A percentile compares a stretch with the other conserved stretches of the same genome.
Conservation (phyloP, 2,329 filamentous ascomycete species). For the Pestalotiopsis sp. region DNA sequence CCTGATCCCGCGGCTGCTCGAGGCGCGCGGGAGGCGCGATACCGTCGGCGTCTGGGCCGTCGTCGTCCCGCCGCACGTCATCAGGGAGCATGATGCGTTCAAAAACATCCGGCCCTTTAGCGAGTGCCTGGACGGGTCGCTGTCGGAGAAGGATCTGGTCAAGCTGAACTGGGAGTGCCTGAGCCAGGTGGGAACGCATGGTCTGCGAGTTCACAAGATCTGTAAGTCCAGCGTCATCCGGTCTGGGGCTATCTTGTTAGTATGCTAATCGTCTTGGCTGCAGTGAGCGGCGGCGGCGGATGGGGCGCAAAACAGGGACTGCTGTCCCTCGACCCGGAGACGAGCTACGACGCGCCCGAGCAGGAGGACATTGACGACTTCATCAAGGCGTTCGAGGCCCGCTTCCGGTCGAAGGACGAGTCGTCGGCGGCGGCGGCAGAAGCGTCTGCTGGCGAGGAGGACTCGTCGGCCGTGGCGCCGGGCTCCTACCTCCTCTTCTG, state of each 20-base stretch:
- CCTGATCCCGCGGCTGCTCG: constrained; percentile 61
- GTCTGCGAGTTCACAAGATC: constrained; percentile 49
- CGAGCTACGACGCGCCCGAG: constrained; percentile 48
- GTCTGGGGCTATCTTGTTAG: background rate
- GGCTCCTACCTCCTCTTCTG: constrained; percentile 72
- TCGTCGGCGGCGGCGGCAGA: background rate
- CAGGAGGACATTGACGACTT: constrained; percentile 57
- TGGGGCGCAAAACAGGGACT: constrained; percentile 83
- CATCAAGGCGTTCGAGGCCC: constrained; percentile 48
- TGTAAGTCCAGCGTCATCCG: constrained; percentile 34
- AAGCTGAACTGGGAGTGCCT: constrained; percentile 33
- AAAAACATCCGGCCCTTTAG: constrained; percentile 23
- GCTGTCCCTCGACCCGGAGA: constrained; percentile 75
- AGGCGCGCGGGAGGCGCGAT: constrained; percentile 32
- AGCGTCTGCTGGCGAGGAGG: constrained; percentile 1
- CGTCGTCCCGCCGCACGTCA: constrained; percentile 50
- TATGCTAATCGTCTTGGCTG: constrained; percentile 11
- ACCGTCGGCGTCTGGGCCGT: constrained; percentile 74
- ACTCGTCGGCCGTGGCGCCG: constrained; percentile 56
- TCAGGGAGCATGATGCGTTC: constrained; percentile 20
- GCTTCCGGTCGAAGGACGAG: constrained; percentile 17
- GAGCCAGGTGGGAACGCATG: constrained; percentile 25
- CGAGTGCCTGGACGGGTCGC: constrained; percentile 21
- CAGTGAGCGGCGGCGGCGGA: constrained; percentile 79
- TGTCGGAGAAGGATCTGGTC: constrained; percentile 24